Evolutionary conservation across 805 yeast species (phyloP), one percentile per base, ranked within the genome.

Genomic region (Phaffomyces thermotolerans): DNA sequence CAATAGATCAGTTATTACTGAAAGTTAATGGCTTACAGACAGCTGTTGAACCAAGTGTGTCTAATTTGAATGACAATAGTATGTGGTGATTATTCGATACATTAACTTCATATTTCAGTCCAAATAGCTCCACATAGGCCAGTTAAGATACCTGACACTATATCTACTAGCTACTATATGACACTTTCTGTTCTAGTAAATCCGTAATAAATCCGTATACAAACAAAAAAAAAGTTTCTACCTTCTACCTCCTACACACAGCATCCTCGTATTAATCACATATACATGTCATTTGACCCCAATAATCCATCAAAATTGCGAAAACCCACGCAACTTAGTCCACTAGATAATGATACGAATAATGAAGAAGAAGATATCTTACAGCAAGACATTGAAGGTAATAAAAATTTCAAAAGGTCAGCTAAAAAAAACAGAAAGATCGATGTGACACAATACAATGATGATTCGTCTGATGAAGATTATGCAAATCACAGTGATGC

Each of bases 401-500:
- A 63, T 44, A 44, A 56, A 34, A 22, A 40, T 40, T 47, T 39
- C 32, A 42, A 52, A 23, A 25, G 27, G n/a, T 20, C 42, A 40
- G 22, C 24, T 35, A 49, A 45, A 46, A 32, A 34, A 31, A 43
- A 36, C 47, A 42, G 20, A 10, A 15, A 9, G 1, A 42, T 53
- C 13, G 53, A 52, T 20, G 34, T 50, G 2, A 50, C 49, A 1
- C 53, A 47, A 13, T 56, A 53, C 22, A 50, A 53, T 6, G 65
- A 63, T 18, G 65, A 61, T 29, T 65, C 65, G 4, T 61, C 62
- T 8, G 64, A 63, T 39, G 63, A 56, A 18, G 58, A 56, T 4
- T 56, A 48, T 2, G 60, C 6, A 2, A 29, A 46, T 17, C 38
- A 70, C 17, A 10, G 14, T 10, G 4, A 27, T 27, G 10, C 13